Conservation (phyloP, 2,329 filamentous ascomycete species). For the Colletotrichum cordylinicola region DNA sequence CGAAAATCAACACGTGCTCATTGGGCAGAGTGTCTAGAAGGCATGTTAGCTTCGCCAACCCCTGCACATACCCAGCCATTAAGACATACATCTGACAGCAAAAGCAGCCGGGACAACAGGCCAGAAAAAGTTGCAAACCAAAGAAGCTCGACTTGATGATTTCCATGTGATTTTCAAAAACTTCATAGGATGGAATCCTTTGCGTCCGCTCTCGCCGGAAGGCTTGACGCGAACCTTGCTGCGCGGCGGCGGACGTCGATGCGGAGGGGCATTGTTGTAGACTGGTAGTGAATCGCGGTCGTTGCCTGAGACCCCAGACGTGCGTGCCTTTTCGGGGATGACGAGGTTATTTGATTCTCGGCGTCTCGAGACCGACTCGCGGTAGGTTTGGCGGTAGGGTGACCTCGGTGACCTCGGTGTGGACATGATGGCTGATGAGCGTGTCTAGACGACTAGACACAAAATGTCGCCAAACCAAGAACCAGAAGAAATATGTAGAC, state of each 20-base stretch:
- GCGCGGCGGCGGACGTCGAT: background rate
- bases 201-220: constrained; percentile 59
- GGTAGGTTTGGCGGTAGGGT: constrained; percentile 14
- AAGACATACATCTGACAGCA: constrained; percentile 53
- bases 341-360: constrained; percentile 4
- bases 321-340: constrained; percentile 6
- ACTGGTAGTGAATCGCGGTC: background rate
- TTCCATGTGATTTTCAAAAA: constrained; percentile 69
- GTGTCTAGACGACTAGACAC: background rate
- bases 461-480: background rate
- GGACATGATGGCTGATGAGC: constrained; percentile 5
- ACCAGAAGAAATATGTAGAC: background rate
- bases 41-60: background rate
- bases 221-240: constrained; percentile 54
- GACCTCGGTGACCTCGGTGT: constrained; percentile 13
- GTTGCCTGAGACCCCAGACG: background rate
- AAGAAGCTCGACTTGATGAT: constrained; percentile 69
- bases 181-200: constrained; percentile 66
- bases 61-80: too few species aligned
- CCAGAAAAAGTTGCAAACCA: constrained; percentile 74
- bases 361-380: constrained; percentile 7
- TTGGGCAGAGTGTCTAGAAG: constrained; percentile 33
- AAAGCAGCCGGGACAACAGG: constrained; percentile 77
- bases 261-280: constrained; percentile 4
- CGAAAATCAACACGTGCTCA: constrained; percentile 69